Evolutionary conservation across 345 rosid genomes (phyloP), one percentile per base, ranked within the genome.

Genomic region (Camelina laxa): DNA sequence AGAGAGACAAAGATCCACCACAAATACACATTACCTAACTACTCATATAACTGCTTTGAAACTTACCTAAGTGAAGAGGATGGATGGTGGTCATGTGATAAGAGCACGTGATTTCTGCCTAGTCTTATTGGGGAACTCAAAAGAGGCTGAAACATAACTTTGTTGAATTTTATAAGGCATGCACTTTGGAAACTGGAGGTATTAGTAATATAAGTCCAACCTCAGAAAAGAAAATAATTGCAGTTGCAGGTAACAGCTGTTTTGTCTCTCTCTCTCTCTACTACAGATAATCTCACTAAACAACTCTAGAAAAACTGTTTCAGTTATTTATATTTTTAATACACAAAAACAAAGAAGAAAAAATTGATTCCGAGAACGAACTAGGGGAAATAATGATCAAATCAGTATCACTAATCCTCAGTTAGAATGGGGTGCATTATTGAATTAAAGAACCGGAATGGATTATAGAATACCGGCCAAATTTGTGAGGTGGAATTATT

Each of bases 21-120:
- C 36, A 33, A 6, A 33, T 33, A 56, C 30, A 45, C 39, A 22
- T 57, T 57, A 62, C 80, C 75, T 70, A 62, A 76, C 59, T 42
- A 76, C 59, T 42, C 45, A 71, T 38, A 49, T 57, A 71, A 64
- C 65, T 77, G 73, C 57, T 50, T 51, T 65, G 72, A 65, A 70
- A 66, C 51, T 49, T 1, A 27, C 30, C 4, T 3, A 27, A 27
- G 30, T 27, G 30, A 27, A 16, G 61, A 72, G 73, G 73, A 72
- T 78, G 73, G 73, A 72, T 78, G 69, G 76, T 72, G 59, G 69
- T 72, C 81, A 72, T 72, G 81, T 78, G 81, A 72, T 72, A 60
- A 24, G 14, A 51, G 62, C 81, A 78, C 69, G 81, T 78, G 81
- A 51, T 72, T 66, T 58, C 81, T 78, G 81, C 41, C 16, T 59